Evolutionary conservation across 1,139 yeast species (phyloP), one percentile per base, ranked within the genome.

Genomic region (Eremothecium gossypii): DNA sequence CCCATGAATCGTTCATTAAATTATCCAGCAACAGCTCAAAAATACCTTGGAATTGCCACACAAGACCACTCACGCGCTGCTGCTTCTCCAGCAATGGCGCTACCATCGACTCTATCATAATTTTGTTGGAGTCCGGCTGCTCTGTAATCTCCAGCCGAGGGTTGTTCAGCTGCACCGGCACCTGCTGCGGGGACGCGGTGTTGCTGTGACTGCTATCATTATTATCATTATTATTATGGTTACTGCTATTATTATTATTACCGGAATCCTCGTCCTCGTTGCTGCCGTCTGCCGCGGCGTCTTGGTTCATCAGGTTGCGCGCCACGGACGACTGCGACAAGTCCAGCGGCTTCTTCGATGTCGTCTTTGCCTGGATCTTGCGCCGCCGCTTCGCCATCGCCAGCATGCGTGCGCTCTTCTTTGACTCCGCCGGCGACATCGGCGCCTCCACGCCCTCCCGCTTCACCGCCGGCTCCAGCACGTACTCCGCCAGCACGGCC

Each of bases 1-100:
- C 98, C 99, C 99, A 93, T 41, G 74, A 71, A 36, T 85, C 93
- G 51, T 83, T 82, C 58, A 86, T 86, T 45, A 93, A 66, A 54
- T 89, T 96, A 36, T 78, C 78, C 49, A 86, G 68, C 35, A 93
- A 64, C 28, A 89, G 66, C 57, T 87, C 96, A 57, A 83, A 87
- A n/a, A 91, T 81, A n/a, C 96, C 96, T 68, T 89, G 96, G 53
- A 89, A 85, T 45, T 87, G 95, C 97, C 98, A 93, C 1, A 85
- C 83, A 39, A 81, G 69, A 4, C 87, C 91, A 0, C 84, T 79
- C 7, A 80, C 83, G 41, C 79, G 77, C 31, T 83, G 77, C 50
- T 85, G 89, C 54, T 81, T 83, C 7, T 86, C 79, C 8, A 86
- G 65, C 3, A 85, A 68, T 8, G 89, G 86, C 1, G 85, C 74